These are phyloP conservation scores for Botrytis pseudocinerea DNA, from an alignment of 2,329 filamentous ascomycete genomes.

Conservation along the genomic window DNA sequence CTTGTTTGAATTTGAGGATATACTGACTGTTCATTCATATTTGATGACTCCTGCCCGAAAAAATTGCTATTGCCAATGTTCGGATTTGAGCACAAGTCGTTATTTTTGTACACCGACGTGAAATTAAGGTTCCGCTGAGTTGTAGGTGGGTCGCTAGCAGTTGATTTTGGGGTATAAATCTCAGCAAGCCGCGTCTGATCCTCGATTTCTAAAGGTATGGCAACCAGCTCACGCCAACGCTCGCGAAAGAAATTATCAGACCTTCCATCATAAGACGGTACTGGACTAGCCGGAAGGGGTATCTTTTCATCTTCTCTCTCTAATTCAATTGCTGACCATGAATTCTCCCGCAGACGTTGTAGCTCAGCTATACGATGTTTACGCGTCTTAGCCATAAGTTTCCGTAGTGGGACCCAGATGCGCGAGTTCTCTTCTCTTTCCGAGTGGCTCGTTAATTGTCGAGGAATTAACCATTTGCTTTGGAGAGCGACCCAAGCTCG, in stretches of 20 bases:
- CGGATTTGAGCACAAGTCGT: not conserved
- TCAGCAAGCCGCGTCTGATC: not conserved
- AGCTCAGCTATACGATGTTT: conserved; percentile 42
- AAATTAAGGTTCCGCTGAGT: not conserved
- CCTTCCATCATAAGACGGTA: conserved; percentile 30
- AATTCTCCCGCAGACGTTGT: conserved; percentile 37
- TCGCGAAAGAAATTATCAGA: conserved; percentile 33
- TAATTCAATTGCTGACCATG: conserved; percentile 32
- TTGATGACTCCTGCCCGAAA: conserved; percentile 15
- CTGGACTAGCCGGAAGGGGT: conserved; percentile 39
- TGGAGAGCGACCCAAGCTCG: conserved; percentile 44
- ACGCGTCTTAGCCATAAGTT: conserved; percentile 57
- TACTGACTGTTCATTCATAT: conserved; percentile 11
- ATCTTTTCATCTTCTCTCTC: conserved; percentile 33
- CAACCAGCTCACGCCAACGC: conserved; percentile 41
- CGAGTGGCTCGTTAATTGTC: conserved; percentile 21
- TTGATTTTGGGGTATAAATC: not conserved
- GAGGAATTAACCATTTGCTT: conserved; percentile 29
- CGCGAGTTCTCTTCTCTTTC: conserved; percentile 48
- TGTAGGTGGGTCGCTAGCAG: not conserved
- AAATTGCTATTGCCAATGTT: not conserved
- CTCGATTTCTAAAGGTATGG: conserved; percentile 10
- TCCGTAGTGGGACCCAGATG: conserved; percentile 61
- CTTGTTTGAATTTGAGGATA: conserved; percentile 7
- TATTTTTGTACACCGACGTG: not conserved